Conservation (phyloP, 805 yeast species). For the Pichia rugopelliculosa region DNA sequence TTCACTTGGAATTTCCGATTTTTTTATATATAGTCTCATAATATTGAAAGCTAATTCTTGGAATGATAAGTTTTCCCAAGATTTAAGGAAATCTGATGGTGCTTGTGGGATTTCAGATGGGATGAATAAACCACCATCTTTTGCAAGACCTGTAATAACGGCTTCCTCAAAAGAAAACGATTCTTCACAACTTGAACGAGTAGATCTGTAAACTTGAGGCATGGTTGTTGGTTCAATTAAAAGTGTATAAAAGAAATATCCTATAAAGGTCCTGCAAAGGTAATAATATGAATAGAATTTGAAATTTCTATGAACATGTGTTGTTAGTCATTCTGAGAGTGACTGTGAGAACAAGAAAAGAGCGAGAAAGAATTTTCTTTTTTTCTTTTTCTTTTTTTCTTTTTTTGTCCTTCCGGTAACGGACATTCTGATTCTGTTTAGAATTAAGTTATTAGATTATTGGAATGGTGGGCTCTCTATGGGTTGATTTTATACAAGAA, state of each 20-base stretch:
- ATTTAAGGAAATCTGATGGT: conserved; percentile 41
- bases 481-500: too few species aligned
- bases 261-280: neutral
- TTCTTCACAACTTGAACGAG: conserved; percentile 53
- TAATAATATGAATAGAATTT: too few species aligned
- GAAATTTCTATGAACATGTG: neutral
- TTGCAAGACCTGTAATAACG: conserved; percentile 84
- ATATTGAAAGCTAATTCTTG: conserved; percentile 83
- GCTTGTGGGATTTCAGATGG: conserved; percentile 77
- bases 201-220: conserved; percentile 68
- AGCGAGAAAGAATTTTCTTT: neutral
- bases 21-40: conserved; percentile 68
- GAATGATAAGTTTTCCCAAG: conserved; percentile 73
- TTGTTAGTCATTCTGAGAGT: neutral
- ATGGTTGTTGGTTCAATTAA: conserved; percentile 4
- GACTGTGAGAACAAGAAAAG: too few species aligned
- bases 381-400: neutral
- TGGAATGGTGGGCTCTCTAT: too few species aligned
- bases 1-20: conserved; percentile 61
- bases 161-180: conserved; percentile 69
- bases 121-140: conserved; percentile 92
- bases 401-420: too few species aligned
- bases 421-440: too few species aligned
- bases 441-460: too few species aligned
- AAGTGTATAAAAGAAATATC: neutral